A percentile compares a stretch with the other conserved stretches of the same genome.
phyloP scores from a whole-genome alignment of 805 yeast species.

The Lachancea meyersii region DNA sequence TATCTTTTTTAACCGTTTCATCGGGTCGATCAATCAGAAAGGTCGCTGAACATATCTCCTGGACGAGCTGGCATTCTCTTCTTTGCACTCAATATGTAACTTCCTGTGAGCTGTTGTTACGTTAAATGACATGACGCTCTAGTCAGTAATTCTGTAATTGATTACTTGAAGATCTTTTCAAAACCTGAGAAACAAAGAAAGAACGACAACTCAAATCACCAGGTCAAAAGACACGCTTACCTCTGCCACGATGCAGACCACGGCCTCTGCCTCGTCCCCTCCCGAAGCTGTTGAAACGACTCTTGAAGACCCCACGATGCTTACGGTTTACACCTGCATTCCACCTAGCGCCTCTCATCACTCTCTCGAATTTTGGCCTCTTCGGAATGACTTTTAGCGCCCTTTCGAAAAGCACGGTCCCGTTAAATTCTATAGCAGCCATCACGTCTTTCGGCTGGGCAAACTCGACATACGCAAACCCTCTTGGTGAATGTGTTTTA shows the following conservation, averaged over 20 bases:
- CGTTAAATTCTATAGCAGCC: conserved; percentile 61
- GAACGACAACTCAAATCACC: background rate
- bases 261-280: conserved; percentile 36
- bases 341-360: background rate
- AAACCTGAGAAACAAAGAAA: background rate
- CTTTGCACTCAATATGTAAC: too few relatives aligned
- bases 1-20: too few relatives aligned
- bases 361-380: background rate
- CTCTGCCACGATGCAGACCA: conserved; percentile 25
- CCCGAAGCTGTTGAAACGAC: conserved; percentile 38
- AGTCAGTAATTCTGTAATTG: too few relatives aligned
- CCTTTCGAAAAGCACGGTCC: conserved; percentile 60
- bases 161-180: too few relatives aligned
- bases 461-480: conserved; percentile 82
- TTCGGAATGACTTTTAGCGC: conserved; percentile 41
- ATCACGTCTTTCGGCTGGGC: conserved; percentile 58
- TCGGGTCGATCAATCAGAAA: too few relatives aligned
- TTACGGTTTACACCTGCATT: background rate
- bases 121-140: too few relatives aligned
- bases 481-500: conserved; percentile 75
- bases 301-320: background rate
- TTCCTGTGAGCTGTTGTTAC: too few relatives aligned
- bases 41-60: too few relatives aligned
- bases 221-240: conserved; percentile 12
- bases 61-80: too few relatives aligned